Conservation (phyloP, 1,284 basidiomycete species). For the Sutorius eximius region DNA sequence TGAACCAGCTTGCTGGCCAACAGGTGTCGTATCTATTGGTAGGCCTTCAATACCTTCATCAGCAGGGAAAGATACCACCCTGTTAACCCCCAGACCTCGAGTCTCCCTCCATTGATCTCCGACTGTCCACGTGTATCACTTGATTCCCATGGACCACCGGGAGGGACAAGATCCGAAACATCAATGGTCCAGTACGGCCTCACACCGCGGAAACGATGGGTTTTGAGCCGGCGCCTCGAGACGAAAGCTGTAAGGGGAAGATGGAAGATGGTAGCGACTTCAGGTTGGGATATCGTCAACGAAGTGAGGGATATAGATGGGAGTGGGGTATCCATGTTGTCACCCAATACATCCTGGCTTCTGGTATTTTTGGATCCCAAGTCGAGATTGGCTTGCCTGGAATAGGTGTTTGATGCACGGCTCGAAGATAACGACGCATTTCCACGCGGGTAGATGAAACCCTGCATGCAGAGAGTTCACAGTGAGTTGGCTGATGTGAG, state of each 20-base stretch:
- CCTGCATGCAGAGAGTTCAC: conserved; percentile 41
- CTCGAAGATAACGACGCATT: neutral
- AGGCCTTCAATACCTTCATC: conserved; percentile 30
- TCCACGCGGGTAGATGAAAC: conserved; percentile 51
- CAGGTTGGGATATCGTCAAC: conserved; percentile 54
- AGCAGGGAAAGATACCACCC: conserved; percentile 75
- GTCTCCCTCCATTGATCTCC: conserved; percentile 36
- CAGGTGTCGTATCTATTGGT: conserved; percentile 9
- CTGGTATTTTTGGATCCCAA: neutral
- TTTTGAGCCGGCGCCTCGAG: conserved; percentile 47
- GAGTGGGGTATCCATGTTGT: conserved; percentile 45
- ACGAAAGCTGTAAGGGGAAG: conserved; percentile 57
- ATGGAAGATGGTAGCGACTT: conserved; percentile 72
- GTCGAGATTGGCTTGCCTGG: neutral
- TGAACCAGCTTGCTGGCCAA: neutral
- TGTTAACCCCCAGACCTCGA: conserved; percentile 80
- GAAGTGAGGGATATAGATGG: conserved; percentile 58
- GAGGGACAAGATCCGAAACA: conserved; percentile 59
- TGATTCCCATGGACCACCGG: conserved; percentile 19
- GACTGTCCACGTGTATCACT: conserved; percentile 29
- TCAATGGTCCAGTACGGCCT: conserved; percentile 68
- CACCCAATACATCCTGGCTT: neutral
- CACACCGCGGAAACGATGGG: conserved; percentile 55
- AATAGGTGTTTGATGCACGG: neutral
- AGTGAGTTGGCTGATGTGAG: neutral